A percentile compares a stretch with the other conserved stretches of the same genome.
phyloP scores from a whole-genome alignment of 2,329 filamentous ascomycete species.

The Monosporascus sp. region DNA sequence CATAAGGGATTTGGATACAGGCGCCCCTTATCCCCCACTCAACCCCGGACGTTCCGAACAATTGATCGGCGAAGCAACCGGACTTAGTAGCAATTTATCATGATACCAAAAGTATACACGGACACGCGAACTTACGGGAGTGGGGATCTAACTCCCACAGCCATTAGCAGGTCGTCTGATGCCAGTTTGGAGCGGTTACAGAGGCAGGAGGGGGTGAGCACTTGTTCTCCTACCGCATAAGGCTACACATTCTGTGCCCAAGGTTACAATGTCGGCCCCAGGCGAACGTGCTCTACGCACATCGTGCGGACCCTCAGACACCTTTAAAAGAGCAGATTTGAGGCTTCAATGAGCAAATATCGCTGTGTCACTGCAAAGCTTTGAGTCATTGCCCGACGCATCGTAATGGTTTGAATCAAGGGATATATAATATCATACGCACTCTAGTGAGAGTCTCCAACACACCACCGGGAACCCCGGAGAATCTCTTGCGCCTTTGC shows the following conservation, averaged over 20 bases:
- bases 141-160: conserved; percentile 21
- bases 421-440: no score
- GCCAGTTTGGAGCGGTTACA: conserved; percentile 23
- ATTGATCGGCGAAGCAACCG: conserved; percentile 25
- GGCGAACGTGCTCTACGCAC: conserved; percentile 32
- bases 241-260: neutral
- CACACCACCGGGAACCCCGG: conserved; percentile 22
- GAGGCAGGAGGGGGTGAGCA: conserved; percentile 6
- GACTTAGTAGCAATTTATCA: conserved; percentile 18
- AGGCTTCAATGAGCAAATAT: conserved; percentile 27
- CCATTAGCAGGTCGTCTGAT: conserved; percentile 20
- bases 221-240: neutral
- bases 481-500: conserved; percentile 27
- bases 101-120: conserved; percentile 34
- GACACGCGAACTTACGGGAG: conserved; percentile 22
- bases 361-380: conserved; percentile 24
- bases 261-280: conserved; percentile 1
- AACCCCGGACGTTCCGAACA: conserved; percentile 27
- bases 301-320: conserved; percentile 28
- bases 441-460: conserved; percentile 35
- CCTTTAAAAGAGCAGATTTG: conserved; percentile 31
- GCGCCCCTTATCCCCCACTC: conserved; percentile 27
- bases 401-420: no score
- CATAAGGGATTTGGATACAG: conserved; percentile 19
- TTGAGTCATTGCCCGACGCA: conserved; percentile 7